Evolutionary conservation across 176 grass and related monocot genomes (phyloP).

Genomic region (Aegilops sharonensis): DNA sequence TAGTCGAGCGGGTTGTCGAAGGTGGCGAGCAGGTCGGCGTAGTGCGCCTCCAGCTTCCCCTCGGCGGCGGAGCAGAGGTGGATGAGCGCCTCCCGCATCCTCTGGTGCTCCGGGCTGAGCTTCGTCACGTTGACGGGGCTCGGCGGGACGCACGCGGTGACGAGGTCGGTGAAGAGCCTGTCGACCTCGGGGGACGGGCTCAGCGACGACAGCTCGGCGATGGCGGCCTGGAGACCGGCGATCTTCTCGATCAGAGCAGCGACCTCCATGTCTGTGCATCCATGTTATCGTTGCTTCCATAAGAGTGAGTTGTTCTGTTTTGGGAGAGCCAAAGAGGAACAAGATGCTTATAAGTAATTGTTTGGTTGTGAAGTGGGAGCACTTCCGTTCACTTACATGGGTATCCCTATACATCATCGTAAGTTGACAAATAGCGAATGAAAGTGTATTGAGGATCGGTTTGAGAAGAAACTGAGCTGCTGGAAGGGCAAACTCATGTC

Average conservation of each 20-base stretch:
- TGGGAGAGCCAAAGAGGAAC: no score
- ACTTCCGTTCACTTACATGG: no score
- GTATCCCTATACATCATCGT: no score
- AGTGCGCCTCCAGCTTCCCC: conserved; percentile 67
- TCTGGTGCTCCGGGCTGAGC: conserved; percentile 39
- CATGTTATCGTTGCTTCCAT: conserved; percentile 9
- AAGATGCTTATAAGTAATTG: no score
- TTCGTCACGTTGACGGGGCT: conserved; percentile 59
- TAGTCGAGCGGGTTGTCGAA: conserved; percentile 83
- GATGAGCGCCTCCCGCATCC: conserved; percentile 61
- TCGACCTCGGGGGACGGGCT: conserved; percentile 52
- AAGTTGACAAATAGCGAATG: no score
- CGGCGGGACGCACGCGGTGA: conserved; percentile 60
- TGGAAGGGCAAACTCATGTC: no score
- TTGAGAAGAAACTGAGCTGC: no score
- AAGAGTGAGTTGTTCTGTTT: no score
- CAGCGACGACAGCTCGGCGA: conserved; percentile 53
- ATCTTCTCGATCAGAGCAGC: conserved; percentile 55
- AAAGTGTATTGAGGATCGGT: no score
- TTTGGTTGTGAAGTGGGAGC: no score
- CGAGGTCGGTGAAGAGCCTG: conserved; percentile 71
- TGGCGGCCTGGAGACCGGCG: conserved; percentile 40
- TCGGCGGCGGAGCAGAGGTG: conserved; percentile 64
- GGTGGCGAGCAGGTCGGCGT: conserved; percentile 56
- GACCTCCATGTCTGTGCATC: conserved; percentile 40